Evolutionary conservation across 352 stramenopile species (phyloP), one percentile per base, ranked within the genome.

Genomic region (Blastocystis sp.): DNA sequence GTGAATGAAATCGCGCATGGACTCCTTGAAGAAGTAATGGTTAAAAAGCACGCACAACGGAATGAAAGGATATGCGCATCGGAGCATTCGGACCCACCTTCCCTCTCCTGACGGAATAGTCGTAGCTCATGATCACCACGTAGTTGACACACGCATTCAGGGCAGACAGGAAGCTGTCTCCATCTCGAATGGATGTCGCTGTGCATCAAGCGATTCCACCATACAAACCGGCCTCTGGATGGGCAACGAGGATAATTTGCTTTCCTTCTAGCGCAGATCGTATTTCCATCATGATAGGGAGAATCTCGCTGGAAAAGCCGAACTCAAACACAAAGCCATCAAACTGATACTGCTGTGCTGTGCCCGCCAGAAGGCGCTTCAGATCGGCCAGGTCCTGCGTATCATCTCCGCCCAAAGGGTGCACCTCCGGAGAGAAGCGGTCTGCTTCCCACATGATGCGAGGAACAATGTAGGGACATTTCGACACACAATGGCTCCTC

Each of bases 51-150:
- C 7, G 21, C 56, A 19, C 34, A 48, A 7, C 21, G 2, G 21
- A 21, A 11, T 19, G 34, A 34, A 79, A 61, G 67, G 64, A 88
- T 88, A 88, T 79, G 38, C 4, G 0, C 38, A 88, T 78, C 11
- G 78, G 78, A 62, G 78, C 60, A 23, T 88, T 88, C 21, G 78
- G 78, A 43, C 78, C 78, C 19, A 34, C 52, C 34, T 2, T 59
- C 7, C 78, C 78, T 59, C 28, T 23, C 19, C 43, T 28, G 2
- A 88, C 56, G 11, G 40, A 65, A 45, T 88, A 88, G 43, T 88
- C 78, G 52, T 88, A 88, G 19, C 43, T 88, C 78, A 88, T 88
- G 17, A 88, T 23, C 38, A 88, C 41, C 41, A 88, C 64, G 43
- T 76, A 78, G 34, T 88, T 61, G 19, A 88, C 67, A 21, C 62